A percentile compares a stretch with the other conserved stretches of the same genome.
phyloP scores from a whole-genome alignment of 169 alveolate species.

The Plasmodium yoelii region DNA sequence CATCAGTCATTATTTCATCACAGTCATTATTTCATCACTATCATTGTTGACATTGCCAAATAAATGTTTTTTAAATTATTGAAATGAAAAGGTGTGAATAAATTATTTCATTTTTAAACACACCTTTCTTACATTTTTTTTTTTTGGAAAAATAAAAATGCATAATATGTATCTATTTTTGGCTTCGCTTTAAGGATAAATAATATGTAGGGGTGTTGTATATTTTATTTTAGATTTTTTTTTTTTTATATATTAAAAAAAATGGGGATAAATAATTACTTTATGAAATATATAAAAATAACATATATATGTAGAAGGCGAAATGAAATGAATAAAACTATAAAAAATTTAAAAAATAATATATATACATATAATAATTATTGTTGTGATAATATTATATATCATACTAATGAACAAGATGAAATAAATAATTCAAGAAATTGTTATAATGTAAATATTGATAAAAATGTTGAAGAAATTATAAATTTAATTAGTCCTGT shows the following conservation, averaged over 20 bases:
- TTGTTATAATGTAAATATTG: constrained; percentile 31
- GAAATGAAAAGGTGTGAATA: too few relatives aligned
- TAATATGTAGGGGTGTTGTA: background rate
- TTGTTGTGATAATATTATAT: constrained; percentile 38
- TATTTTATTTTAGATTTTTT: background rate
- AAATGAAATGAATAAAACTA: constrained; percentile 66
- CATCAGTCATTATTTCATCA: too few relatives aligned
- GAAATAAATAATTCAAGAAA: constrained; percentile 5
- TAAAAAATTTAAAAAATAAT: constrained; percentile 62
- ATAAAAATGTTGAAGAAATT: constrained; percentile 22
- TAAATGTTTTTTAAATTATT: too few relatives aligned
- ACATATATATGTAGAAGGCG: constrained; percentile 63
- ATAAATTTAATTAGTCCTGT: constrained; percentile 29
- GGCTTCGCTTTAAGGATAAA: too few relatives aligned
- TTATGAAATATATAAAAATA: constrained; percentile 45
- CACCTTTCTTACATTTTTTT: too few relatives aligned
- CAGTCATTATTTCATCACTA: too few relatives aligned
- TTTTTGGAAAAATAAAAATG: too few relatives aligned
- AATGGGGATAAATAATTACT: constrained; percentile 59
- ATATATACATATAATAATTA: constrained; percentile 60
- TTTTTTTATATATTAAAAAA: background rate
- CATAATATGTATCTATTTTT: too few relatives aligned
- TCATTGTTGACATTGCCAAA: too few relatives aligned
- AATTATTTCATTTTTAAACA: too few relatives aligned
- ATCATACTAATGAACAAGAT: constrained; percentile 40